A percentile compares a stretch with the other conserved stretches of the same genome.
phyloP scores from a whole-genome alignment of 345 rosid genomes.

The Gossypium herbaceum region DNA sequence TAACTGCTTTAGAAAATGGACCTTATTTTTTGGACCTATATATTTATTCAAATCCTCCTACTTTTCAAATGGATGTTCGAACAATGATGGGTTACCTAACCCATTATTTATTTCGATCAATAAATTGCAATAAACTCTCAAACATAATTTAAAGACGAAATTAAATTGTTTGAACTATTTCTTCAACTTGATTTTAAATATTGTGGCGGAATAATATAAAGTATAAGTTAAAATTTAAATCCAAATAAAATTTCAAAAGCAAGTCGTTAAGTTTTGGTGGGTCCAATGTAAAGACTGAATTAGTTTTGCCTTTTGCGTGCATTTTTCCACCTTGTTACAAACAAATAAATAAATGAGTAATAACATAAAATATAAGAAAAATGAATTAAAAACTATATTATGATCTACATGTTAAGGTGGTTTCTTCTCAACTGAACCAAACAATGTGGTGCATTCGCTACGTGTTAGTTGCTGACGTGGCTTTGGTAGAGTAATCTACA shows the following conservation, averaged over 20 bases:
- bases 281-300: conserved; percentile 18
- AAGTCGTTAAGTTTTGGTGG: conserved; percentile 18
- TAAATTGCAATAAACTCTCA: background rate
- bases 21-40: too few relatives aligned
- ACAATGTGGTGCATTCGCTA: conserved; percentile 5
- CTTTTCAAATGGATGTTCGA: rapidly evolving
- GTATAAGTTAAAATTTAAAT: background rate
- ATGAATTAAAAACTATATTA: background rate
- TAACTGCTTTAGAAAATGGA: rapidly evolving
- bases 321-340: background rate
- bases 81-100: rapidly evolving
- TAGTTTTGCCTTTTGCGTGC: conserved; percentile 23
- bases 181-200: background rate
- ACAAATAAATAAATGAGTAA: background rate
- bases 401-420: background rate
- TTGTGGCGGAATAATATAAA: conserved; percentile 4
- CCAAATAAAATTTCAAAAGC: background rate
- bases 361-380: background rate
- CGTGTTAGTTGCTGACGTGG: conserved; percentile 7
- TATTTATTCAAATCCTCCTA: too few relatives aligned
- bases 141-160: background rate
- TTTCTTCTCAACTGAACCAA: conserved; percentile 15
- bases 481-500: background rate
- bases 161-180: background rate
- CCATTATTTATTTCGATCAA: background rate